These are phyloP conservation scores for Parathielavia hyrcaniae DNA, from an alignment of 495 filamentous ascomycete species.

Conservation along the genomic window DNA sequence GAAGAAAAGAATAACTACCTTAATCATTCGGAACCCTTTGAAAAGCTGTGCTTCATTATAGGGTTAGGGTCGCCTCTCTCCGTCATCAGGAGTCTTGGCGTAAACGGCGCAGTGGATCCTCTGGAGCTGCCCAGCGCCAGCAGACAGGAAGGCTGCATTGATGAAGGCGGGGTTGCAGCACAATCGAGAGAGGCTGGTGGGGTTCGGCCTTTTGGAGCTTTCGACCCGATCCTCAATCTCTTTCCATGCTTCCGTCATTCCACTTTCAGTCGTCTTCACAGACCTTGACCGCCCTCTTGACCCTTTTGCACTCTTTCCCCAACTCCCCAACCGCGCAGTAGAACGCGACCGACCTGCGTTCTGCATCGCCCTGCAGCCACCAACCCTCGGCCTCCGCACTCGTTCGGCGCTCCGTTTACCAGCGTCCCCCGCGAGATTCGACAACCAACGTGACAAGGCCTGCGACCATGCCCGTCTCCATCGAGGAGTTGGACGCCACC, in stretches of 20 bases:
- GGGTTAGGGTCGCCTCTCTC: neutral
- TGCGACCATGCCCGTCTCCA: conserved; percentile 53
- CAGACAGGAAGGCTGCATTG: conserved; percentile 7
- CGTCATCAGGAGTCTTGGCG: neutral
- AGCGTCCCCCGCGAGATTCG: conserved; percentile 2
- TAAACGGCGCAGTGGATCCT: neutral
- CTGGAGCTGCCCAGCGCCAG: conserved; percentile 4
- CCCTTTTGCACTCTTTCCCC: conserved; percentile 1
- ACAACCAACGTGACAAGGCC: conserved; percentile 15
- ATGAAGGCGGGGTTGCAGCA: conserved; percentile 31
- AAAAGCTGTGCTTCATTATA: no score
- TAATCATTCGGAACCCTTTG: no score
- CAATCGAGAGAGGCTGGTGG: conserved; percentile 39
- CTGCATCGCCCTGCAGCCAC: conserved; percentile 4
- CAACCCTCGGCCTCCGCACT: neutral
- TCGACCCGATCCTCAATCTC: conserved; percentile 36
- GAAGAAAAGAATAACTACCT: no score
- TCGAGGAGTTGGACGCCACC: conserved; percentile 89
- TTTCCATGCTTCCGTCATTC: conserved; percentile 33
- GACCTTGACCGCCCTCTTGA: conserved; percentile 18
- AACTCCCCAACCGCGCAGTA: conserved; percentile 4
- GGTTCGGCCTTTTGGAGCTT: conserved; percentile 36
- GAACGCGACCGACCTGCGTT: conserved; percentile 8
- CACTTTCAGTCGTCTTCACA: conserved; percentile 13
- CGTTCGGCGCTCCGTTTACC: neutral